phyloP scores from a whole-genome alignment of 345 rosid genomes.

The Eucalyptus regnans region DNA sequence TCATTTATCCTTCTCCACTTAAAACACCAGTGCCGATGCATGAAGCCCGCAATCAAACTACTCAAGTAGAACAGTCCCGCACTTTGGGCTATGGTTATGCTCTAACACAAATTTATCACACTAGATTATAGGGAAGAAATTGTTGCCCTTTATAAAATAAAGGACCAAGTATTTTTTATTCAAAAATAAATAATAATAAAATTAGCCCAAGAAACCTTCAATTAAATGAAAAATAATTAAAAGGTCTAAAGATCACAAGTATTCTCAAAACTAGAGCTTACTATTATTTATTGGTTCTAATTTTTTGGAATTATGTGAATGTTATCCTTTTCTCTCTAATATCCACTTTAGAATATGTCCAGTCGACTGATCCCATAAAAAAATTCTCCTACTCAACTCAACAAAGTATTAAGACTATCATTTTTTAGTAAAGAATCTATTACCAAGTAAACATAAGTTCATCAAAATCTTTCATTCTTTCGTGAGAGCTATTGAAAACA shows the following conservation, averaged over 20 bases:
- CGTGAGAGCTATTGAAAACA: neutral
- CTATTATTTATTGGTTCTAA: neutral
- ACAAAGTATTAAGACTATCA: neutral
- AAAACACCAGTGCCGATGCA: neutral
- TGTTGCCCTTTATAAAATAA: neutral
- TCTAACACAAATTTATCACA: neutral
- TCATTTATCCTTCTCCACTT: neutral
- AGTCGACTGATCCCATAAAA: neutral
- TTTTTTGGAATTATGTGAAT: neutral
- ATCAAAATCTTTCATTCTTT: too few species aligned
- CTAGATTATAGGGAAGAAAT: neutral
- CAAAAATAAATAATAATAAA: too few species aligned
- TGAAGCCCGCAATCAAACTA: neutral
- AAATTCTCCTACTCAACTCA: neutral
- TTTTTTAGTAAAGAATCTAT: neutral
- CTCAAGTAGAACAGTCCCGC: neutral
- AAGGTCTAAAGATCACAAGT: neutral
- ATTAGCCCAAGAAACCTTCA: neutral
- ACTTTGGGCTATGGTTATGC: neutral
- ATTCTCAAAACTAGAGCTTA: neutral
- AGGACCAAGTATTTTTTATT: neutral
- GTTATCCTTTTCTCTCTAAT: neutral
- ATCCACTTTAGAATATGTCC: neutral
- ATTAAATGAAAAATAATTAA: neutral
- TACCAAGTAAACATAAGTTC: neutral